These are phyloP conservation scores for Xylariomycetidae sp. DNA, from an alignment of 2,329 filamentous ascomycete species.

Conservation along the genomic window DNA sequence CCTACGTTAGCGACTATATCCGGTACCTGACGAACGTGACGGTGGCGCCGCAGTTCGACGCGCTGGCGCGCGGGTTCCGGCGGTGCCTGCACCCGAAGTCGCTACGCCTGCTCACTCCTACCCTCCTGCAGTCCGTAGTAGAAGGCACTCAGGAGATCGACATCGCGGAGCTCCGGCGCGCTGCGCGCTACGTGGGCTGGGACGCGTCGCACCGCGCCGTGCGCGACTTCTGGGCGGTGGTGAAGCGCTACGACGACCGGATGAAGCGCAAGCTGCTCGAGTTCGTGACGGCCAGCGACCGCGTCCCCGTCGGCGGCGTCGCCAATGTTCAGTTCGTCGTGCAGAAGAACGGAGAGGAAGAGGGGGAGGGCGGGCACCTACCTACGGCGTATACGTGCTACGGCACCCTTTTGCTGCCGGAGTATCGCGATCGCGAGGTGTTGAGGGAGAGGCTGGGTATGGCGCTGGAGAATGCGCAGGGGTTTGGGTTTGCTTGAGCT, in stretches of 20 bases:
- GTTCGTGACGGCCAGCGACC: slow-evolving; percentile 91
- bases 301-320: slow-evolving; percentile 83
- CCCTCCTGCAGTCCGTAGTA: slow-evolving; percentile 69
- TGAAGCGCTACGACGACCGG: slow-evolving; percentile 59
- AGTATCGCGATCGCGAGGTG: slow-evolving; percentile 68
- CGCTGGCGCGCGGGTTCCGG: slow-evolving; percentile 78
- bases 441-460: slow-evolving; percentile 72
- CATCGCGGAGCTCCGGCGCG: slow-evolving; percentile 64
- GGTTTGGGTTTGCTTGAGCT: slow-evolving; percentile 85
- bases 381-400: slow-evolving; percentile 94
- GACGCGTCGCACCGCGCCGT: slow-evolving; percentile 65
- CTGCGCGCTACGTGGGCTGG: slow-evolving; percentile 79
- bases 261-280: slow-evolving; percentile 77
- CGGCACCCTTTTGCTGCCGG: slow-evolving; percentile 78
- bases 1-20: slow-evolving; percentile 82
- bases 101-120: slow-evolving; percentile 65
- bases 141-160: slow-evolving; percentile 83
- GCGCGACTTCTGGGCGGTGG: slow-evolving; percentile 78
- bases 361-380: slow-evolving; percentile 50
- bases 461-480: slow-evolving; percentile 82
- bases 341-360: slow-evolving; percentile 67
- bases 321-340: slow-evolving; percentile 79
- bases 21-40: slow-evolving; percentile 76
- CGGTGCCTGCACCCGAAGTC: slow-evolving; percentile 68
- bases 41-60: slow-evolving; percentile 69